Conservation (phyloP, 306 rosid genomes). For the Quercus variabilis region DNA sequence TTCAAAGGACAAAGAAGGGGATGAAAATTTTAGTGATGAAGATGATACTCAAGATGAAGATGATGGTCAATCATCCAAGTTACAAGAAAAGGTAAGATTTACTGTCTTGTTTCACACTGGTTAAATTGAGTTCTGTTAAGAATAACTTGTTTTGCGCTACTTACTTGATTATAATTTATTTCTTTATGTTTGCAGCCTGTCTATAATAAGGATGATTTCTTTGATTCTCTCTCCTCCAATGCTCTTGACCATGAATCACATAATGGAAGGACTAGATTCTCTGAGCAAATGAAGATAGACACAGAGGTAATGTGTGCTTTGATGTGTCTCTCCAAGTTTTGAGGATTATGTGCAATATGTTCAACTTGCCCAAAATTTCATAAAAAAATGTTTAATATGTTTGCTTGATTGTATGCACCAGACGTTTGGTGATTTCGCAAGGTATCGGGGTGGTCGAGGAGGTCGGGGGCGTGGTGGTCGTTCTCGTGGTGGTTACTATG, state of each 20-base stretch:
- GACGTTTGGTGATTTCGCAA: slow-evolving; percentile 83
- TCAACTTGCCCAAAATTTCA: neutral
- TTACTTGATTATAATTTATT: slow-evolving; percentile 20
- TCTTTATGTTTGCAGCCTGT: slow-evolving; percentile 46
- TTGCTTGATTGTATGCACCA: slow-evolving; percentile 44
- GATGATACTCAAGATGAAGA: slow-evolving; percentile 59
- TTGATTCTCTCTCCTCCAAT: slow-evolving; percentile 68
- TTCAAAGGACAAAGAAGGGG: slow-evolving; percentile 51
- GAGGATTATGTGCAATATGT: slow-evolving; percentile 9
- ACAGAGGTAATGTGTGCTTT: slow-evolving; percentile 54
- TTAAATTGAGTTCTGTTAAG: neutral
- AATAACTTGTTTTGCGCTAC: neutral
- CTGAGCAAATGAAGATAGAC: slow-evolving; percentile 82
- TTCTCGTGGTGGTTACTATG: slow-evolving; percentile 73
- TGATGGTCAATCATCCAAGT: slow-evolving; percentile 39
- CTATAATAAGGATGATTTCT: slow-evolving; percentile 90
- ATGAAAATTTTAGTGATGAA: slow-evolving; percentile 55
- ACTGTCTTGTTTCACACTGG: slow-evolving; percentile 3
- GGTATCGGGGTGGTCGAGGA: slow-evolving; percentile 80
- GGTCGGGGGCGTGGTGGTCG: slow-evolving; percentile 83
- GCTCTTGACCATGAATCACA: slow-evolving; percentile 43
- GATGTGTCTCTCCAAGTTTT: slow-evolving; percentile 3
- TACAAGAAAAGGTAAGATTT: slow-evolving; percentile 47
- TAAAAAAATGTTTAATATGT: slow-evolving; percentile 7
- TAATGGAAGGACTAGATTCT: slow-evolving; percentile 74